Evolutionary conservation across 2,329 filamentous ascomycete genomes (phyloP).

Genomic region (Colletotrichum echinochloae): DNA sequence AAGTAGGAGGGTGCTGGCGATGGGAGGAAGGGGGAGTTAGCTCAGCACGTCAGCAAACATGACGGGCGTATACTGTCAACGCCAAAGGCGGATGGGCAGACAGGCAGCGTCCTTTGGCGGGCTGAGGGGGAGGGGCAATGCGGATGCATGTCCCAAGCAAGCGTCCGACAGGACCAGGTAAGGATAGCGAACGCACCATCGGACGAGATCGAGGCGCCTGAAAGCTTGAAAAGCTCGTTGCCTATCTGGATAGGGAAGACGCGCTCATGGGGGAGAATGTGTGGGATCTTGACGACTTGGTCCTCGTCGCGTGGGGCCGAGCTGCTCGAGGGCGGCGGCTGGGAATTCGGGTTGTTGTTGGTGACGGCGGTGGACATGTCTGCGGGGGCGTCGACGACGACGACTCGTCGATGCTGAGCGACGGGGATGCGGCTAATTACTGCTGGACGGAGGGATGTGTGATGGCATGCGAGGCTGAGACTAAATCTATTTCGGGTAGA

Average conservation of each 20-base stretch:
- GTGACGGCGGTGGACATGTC: conserved; percentile 32
- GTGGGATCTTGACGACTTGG: conserved; percentile 62
- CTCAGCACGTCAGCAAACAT: neutral
- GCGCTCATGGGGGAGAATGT: conserved; percentile 75
- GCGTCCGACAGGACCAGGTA: neutral
- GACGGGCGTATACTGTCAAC: neutral
- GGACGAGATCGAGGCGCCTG: conserved; percentile 78
- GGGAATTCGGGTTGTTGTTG: conserved; percentile 21
- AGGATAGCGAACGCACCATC: conserved; percentile 66
- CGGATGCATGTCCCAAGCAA: conserved; percentile 1
- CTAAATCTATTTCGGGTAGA: conserved; percentile 9
- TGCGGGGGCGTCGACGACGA: conserved; percentile 18
- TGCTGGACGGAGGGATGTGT: neutral
- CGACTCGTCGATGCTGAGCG: neutral
- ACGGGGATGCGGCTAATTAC: conserved; percentile 4
- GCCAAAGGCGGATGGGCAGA: neutral
- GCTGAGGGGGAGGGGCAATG: neutral
- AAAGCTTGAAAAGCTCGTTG: conserved; percentile 77
- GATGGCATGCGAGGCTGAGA: conserved; percentile 1
- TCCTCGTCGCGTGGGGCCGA: conserved; percentile 46
- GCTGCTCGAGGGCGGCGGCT: conserved; percentile 30
- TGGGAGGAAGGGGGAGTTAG: no score
- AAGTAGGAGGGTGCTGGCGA: conserved; percentile 90
- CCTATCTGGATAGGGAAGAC: conserved; percentile 83
- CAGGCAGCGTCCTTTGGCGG: neutral